Evolutionary conservation across 2,329 filamentous ascomycete genomes (phyloP), one percentile per base, ranked within the genome.

Genomic region (Beauveria sp.): DNA sequence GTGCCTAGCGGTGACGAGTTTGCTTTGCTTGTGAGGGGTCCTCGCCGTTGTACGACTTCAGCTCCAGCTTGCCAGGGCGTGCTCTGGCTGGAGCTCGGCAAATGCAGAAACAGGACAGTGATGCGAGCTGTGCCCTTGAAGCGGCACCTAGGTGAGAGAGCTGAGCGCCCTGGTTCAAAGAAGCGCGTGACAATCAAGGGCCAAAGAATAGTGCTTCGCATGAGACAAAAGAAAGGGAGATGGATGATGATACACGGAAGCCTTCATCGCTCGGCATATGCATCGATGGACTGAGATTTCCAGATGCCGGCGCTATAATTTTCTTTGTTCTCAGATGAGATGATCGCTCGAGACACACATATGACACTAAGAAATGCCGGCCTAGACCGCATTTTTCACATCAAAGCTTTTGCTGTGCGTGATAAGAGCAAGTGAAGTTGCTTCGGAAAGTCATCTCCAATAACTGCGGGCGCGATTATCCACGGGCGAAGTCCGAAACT

Each of bases 291-390:
- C 5, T 53, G 47, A 46, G 48, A 59, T 59, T 26, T 14, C 26
- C 7, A 53, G 53, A 50, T 59, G 57, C 57, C 57, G 57, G 48
- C 48, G 48, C 48, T 59, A 59, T 44, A 20, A 40, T 26, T 47
- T 46, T 46, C 34, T 44, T 46, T 47, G 24, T 34, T 40, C 16
- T 22, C 22, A 26, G 55, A 57, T 48, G 43, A 37, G 28, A 50
- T n/a, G 55, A 40, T 57, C 28, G 22, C 53, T 43, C 26, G 22
- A 48, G 55, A 57, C 44, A 48, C 14, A 12, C 41, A 3, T n/a
- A 10, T 20, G 44, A 20, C 6, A 12, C 24, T 22, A 26, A 24
- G n/a, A 8, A 12, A 20, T 52, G 48, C 16, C 10, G 44, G 37
- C 24, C 40, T 20, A 44, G 16, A 34, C 41, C 28, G 43, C 41